Base-by-base conservation (phyloP, 306 rosid species). In the Pterocarpus santalinus region DNA sequence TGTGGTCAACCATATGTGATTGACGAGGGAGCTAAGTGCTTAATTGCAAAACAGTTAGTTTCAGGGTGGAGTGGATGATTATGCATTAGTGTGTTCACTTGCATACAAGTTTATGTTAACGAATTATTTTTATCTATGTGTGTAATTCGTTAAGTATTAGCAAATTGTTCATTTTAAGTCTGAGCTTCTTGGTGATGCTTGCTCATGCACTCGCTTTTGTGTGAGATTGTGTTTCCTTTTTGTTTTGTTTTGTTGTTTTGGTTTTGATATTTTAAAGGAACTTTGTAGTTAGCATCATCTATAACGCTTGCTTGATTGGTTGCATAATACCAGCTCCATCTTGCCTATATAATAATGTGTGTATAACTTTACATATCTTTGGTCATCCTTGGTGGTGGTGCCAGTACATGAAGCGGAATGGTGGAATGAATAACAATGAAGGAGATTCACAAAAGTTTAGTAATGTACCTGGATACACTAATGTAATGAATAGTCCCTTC, bases 391-490 rank as follows among this genome's bases (percentile, higher is more conserved):
- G 58, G 53, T 65, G 87, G 58, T 81, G 84, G 53, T 87, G 76
- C 70, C 89, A 96, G 97, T 88, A 85, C 81, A 72, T 91, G 84
- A 92, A 88, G 88, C 85, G 88, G 86, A 96, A 92, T 86, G 76
- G 65, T 57, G 88, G 82, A 62, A 33, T 78, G 49, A 87, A 82
- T 66, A 89, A 79, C 52, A 86, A 28, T 52, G 88, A 89, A 75
- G 89, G 85, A 43, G 89, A 88, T 56, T 84, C 86, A 41, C 87
- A 75, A 61, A 89, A 88, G 80, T 77, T 83, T 90, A 83, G 69
- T 76, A 83, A 77, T 77, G 88, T 89, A 76, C 90, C 91, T 34
- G 97, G 94, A 65, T 82, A 44, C 84, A 76, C 80, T 47, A 80
- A 82, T 41, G 72, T 70, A 47, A 68, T 55, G 7, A 89, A 47